Evolutionary conservation across 768 basidiomycete species (phyloP).

Genomic region (Neoboletus magnificus): DNA sequence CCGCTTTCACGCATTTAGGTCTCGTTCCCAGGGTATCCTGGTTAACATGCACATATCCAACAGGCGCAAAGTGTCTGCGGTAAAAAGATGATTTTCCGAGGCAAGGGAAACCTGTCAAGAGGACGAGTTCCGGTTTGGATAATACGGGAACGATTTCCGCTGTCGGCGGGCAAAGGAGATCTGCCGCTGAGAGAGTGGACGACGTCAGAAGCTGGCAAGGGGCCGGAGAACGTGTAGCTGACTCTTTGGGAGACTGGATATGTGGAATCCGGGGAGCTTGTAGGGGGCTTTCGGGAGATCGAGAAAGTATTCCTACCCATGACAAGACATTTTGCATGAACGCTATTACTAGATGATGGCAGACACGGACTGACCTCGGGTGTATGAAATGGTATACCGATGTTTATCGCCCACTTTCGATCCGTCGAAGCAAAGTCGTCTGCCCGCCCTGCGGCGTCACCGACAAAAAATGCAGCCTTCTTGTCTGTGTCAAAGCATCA

Average conservation of each 20-base stretch:
- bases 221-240: not conserved
- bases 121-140: slow-evolving; percentile 43
- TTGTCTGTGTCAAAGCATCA: slow-evolving; percentile 48
- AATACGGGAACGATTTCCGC: slow-evolving; percentile 13
- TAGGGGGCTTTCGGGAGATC: slow-evolving; percentile 41
- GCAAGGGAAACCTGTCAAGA: slow-evolving; percentile 62
- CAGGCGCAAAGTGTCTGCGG: slow-evolving; percentile 58
- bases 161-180: slow-evolving; percentile 24
- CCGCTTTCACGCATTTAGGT: slow-evolving; percentile 67
- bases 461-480: slow-evolving; percentile 69
- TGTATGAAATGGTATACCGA: slow-evolving; percentile 70
- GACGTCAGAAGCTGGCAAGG: not conserved
- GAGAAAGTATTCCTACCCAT: slow-evolving; percentile 76
- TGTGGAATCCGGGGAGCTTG: slow-evolving; percentile 65
- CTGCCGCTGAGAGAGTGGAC: slow-evolving; percentile 34
- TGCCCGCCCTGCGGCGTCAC: slow-evolving; percentile 84
- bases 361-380: slow-evolving; percentile 60
- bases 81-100: slow-evolving; percentile 85
- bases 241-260: slow-evolving; percentile 42
- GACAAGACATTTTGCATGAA: not conserved
- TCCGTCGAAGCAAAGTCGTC: slow-evolving; percentile 80
- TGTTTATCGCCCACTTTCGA: slow-evolving; percentile 80
- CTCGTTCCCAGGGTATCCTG: slow-evolving; percentile 80
- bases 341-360: not conserved
- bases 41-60: slow-evolving; percentile 79